A percentile compares a stretch with the other conserved stretches of the same genome.
Evolutionary conservation across 805 yeast species (phyloP).

Genomic region (Candida ipomoeae): DNA sequence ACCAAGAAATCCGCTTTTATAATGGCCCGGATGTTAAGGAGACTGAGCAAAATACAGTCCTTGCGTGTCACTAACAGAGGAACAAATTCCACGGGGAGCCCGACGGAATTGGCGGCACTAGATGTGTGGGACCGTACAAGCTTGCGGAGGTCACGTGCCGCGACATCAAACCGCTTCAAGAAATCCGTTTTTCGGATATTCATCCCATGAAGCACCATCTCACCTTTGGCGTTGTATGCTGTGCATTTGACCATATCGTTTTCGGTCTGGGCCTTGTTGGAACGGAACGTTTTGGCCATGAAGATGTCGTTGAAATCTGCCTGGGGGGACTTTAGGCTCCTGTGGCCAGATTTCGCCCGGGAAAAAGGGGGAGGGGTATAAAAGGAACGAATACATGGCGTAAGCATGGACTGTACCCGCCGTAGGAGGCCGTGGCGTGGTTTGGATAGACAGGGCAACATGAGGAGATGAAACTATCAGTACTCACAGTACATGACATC

Average conservation of each 20-base stretch:
- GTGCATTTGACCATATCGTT: conserved; percentile 44
- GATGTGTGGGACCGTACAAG: conserved; percentile 30
- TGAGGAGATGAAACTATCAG: neutral
- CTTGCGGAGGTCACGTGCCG: conserved; percentile 58
- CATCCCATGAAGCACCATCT: conserved; percentile 41
- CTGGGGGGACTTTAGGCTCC: neutral
- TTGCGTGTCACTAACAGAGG: conserved; percentile 50
- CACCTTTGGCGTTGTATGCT: conserved; percentile 45
- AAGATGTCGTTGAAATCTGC: conserved; percentile 13
- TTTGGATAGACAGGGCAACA: neutral
- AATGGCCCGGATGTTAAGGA: conserved; percentile 49
- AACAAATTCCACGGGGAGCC: conserved; percentile 45
- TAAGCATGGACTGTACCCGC: neutral
- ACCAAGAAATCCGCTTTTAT: conserved; percentile 51
- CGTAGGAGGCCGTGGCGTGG: neutral
- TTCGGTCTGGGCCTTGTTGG: conserved; percentile 19
- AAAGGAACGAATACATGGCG: no score
- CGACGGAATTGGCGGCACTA: conserved; percentile 5
- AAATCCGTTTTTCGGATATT: conserved; percentile 43
- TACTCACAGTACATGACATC: no score
- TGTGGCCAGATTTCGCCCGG: neutral
- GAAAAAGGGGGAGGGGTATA: neutral
- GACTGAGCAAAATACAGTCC: conserved; percentile 43
- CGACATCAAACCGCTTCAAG: conserved; percentile 42
- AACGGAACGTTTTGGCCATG: conserved; percentile 17